phyloP scores from a whole-genome alignment of 2,329 filamentous ascomycete species.

The Calonectria hongkongensis region DNA sequence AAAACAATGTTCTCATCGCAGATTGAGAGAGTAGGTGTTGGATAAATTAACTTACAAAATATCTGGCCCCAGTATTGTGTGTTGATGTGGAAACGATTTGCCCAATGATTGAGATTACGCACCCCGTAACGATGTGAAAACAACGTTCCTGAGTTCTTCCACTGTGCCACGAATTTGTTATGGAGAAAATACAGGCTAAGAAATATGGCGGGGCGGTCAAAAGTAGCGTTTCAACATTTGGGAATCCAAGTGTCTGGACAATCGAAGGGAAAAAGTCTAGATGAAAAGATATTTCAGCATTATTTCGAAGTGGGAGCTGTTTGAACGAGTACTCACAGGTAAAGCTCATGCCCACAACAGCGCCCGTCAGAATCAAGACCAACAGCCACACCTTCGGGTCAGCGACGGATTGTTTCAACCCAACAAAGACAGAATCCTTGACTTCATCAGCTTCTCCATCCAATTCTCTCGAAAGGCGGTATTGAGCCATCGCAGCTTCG shows the following conservation, averaged over 20 bases:
- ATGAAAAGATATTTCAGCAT: neutral
- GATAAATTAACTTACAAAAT: neutral
- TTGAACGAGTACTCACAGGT: neutral
- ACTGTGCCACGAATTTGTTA: slow-evolving; percentile 6
- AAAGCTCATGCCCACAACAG: slow-evolving; percentile 12
- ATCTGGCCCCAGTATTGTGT: slow-evolving; percentile 10
- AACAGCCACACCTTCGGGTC: slow-evolving; percentile 16
- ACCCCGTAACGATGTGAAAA: neutral
- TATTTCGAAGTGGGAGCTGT: neutral
- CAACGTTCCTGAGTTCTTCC: slow-evolving; percentile 9
- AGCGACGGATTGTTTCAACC: neutral
- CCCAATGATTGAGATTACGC: neutral
- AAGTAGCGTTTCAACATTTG: slow-evolving; percentile 7
- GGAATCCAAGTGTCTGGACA: neutral
- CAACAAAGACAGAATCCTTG: neutral
- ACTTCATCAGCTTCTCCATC: slow-evolving; percentile 7
- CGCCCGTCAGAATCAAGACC: neutral
- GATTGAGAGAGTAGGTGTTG: neutral
- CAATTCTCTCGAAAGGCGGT: neutral
- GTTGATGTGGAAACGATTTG: neutral
- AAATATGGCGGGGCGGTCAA: slow-evolving; percentile 10
- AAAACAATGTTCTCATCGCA: neutral
- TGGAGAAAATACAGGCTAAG: neutral
- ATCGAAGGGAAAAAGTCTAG: slow-evolving; percentile 9
- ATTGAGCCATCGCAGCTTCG: slow-evolving; percentile 2